Conservation (phyloP, 495 filamentous ascomycete genomes). For the Pyronema domesticum region DNA sequence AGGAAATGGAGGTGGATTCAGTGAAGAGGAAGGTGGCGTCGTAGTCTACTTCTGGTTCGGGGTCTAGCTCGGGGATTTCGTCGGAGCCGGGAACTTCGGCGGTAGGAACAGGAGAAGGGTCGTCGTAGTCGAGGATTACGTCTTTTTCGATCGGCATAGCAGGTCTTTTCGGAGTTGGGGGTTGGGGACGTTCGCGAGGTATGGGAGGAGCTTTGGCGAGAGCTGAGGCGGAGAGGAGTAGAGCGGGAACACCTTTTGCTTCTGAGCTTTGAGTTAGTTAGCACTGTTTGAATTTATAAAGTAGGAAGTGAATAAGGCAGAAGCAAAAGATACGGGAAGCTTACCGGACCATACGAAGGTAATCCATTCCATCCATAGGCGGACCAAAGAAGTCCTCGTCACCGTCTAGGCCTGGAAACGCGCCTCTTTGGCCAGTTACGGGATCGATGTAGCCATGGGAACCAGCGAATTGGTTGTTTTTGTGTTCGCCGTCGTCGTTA, state of each 20-base stretch:
- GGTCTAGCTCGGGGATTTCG: slow-evolving; percentile 7
- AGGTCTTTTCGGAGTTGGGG: neutral
- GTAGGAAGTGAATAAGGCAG: slow-evolving; percentile 7
- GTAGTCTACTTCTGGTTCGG: slow-evolving; percentile 5
- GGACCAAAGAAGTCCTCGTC: slow-evolving; percentile 40
- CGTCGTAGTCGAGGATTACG: slow-evolving; percentile 12
- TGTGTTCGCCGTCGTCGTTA: slow-evolving; percentile 2
- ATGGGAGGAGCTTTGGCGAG: slow-evolving; percentile 7
- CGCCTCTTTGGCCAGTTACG: slow-evolving; percentile 56
- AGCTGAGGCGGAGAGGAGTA: slow-evolving; percentile 30
- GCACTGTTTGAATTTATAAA: slow-evolving; percentile 9
- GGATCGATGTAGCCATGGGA: slow-evolving; percentile 37
- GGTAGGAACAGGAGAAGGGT: slow-evolving; percentile 1
- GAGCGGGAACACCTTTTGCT: slow-evolving; percentile 48
- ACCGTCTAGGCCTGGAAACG: slow-evolving; percentile 57
- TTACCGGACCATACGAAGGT: slow-evolving; percentile 69
- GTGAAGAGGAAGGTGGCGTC: neutral
- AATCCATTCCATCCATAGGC: slow-evolving; percentile 46
- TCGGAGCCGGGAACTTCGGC: slow-evolving; percentile 16
- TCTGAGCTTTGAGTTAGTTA: slow-evolving; percentile 38
- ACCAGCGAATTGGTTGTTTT: slow-evolving; percentile 1
- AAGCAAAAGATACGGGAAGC: slow-evolving; percentile 21
- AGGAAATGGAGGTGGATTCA: slow-evolving; percentile 1
- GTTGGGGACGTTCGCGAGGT: neutral
- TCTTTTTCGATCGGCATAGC: slow-evolving; percentile 4